Conservation (phyloP, 305 asterid species). For the Stenogyne calaminthoides region DNA sequence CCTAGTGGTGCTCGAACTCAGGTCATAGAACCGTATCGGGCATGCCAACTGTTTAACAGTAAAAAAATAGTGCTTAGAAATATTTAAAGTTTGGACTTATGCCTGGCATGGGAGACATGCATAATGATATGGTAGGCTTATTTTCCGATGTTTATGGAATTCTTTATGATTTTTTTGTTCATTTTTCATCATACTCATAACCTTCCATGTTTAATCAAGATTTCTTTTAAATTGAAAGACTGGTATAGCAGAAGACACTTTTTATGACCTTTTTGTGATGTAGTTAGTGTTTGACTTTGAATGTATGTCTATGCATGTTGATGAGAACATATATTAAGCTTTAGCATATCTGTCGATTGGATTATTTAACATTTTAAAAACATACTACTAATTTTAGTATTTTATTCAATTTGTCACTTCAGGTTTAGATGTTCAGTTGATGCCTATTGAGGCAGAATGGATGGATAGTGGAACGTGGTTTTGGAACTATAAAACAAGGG, state of each 20-base stretch:
- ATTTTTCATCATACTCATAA: background rate
- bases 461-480: slow-evolving; percentile 92
- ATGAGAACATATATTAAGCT: background rate
- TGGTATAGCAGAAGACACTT: background rate
- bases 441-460: slow-evolving; percentile 60
- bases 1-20: background rate
- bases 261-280: slow-evolving; percentile 10
- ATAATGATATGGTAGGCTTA: background rate
- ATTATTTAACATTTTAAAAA: slow-evolving; percentile 13
- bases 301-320: slow-evolving; percentile 10
- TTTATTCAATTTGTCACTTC: slow-evolving; percentile 33
- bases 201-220: background rate
- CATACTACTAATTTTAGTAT: slow-evolving; percentile 22
- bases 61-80: background rate
- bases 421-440: slow-evolving; percentile 66
- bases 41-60: background rate
- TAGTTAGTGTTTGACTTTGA: slow-evolving; percentile 5
- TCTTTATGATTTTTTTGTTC: background rate
- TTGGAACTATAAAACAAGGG: slow-evolving; percentile 74
- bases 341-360: background rate
- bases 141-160: slow-evolving; percentile 10
- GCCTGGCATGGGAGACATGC: slow-evolving; percentile 7
- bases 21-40: background rate
- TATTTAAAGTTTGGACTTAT: background rate
- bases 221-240: background rate